phyloP scores from a whole-genome alignment of 139 green algal species.

The Picochlorum sp. region DNA sequence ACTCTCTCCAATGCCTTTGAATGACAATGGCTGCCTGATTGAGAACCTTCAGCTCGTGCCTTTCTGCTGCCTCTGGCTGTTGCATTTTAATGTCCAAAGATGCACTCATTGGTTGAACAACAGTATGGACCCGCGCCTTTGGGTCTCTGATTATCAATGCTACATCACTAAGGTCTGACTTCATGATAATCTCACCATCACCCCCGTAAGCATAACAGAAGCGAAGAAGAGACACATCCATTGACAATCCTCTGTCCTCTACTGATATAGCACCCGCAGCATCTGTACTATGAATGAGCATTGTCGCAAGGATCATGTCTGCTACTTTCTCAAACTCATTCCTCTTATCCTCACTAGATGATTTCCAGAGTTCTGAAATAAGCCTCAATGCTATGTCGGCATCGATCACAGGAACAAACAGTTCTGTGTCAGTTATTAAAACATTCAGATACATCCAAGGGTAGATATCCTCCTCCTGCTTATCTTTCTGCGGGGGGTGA shows the following conservation, averaged over 20 bases:
- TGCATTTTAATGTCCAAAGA: background rate
- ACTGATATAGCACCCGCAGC: conserved; percentile 21
- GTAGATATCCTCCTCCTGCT: conserved; percentile 22
- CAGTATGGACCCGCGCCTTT: conserved; percentile 46
- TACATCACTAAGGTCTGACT: conserved; percentile 52
- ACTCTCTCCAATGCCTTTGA: conserved; percentile 37
- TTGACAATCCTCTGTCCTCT: conserved; percentile 48
- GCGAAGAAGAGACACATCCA: conserved; percentile 45
- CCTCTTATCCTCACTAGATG: conserved; percentile 9
- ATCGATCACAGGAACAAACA: conserved; percentile 35
- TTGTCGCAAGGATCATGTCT: conserved; percentile 36
- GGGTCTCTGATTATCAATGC: conserved; percentile 62
- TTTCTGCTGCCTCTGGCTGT: conserved; percentile 28
- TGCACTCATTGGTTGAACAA: conserved; percentile 50
- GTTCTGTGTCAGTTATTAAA: conserved; percentile 43
- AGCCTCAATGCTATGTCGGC: conserved; percentile 10
- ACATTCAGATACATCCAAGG: conserved; percentile 78
- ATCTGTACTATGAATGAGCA: conserved; percentile 18
- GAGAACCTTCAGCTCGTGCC: conserved; percentile 20
- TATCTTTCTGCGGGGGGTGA: background rate
- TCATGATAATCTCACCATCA: conserved; percentile 52
- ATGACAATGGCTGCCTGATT: conserved; percentile 25
- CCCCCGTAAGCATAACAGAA: conserved; percentile 52
- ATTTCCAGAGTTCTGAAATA: conserved; percentile 18
- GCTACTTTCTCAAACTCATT: conserved; percentile 30